Base-by-base conservation (phyloP, 108 stramenopile species). In the Nannochloropsis granulata region DNA sequence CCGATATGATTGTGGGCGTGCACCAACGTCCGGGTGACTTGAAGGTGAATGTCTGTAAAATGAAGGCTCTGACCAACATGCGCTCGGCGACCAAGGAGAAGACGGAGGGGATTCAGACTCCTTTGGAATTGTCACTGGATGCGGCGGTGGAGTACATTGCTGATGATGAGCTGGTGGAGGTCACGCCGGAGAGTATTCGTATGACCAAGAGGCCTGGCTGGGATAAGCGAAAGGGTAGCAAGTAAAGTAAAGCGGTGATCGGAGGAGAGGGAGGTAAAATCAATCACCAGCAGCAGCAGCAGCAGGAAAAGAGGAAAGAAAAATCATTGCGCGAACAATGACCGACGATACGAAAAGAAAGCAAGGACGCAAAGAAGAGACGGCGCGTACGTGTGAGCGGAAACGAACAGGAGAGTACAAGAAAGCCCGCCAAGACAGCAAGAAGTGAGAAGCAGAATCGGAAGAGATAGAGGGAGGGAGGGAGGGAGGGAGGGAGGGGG, bases 11-110 rank as follows among this genome's bases (percentile, higher is more conserved):
- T 16, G 82, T 99, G 78, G 98, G 98, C n/a, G 95, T 97, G 82
- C 95, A 98, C 85, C 96, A 96, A 93, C 95, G 97, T 12, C 95
- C 95, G 12, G 95, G 94, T 34, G 98, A 99, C 88, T 92, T 99
- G 82, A 93, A 93, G 78, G 98, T 99, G 24, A 99, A 99, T 87
- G 91, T 98, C 3, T 95, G 95, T 91, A 97, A 97, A 91, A 94
- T 94, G 42, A 99, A 99, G 92, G 89, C 89, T 78, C 86, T 99
- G 79, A 99, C 95, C 44, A 99, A 99, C 92, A 97, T 99, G 93
- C 93, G 98, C 46, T 94, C 95, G 79, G 95, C 97, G 19, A 94
- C 93, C 81, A 97, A 97, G 93, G 97, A 94, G 82, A 95, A 95
- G 83, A 93, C 92, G 44, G 93, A 95, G 23, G 95, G 96, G 78